These are phyloP conservation scores for Clonostachys rosea DNA, from an alignment of 2,329 filamentous ascomycete species.

Conservation along the genomic window DNA sequence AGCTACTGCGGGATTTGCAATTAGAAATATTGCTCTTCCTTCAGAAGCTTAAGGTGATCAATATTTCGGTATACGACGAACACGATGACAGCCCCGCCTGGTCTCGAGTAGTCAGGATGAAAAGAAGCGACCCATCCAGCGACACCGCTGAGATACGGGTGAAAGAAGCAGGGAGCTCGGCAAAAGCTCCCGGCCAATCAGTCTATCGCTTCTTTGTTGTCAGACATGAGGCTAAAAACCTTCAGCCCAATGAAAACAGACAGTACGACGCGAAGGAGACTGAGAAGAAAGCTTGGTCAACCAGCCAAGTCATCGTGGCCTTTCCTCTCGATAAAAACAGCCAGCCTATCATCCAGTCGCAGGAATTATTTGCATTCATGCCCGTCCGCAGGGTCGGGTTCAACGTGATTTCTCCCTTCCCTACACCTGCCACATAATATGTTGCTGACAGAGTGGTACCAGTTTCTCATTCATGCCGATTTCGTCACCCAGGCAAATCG, in stretches of 20 bases:
- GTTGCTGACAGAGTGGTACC: neutral
- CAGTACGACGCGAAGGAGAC: constrained; percentile 17
- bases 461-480: constrained; percentile 45
- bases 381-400: constrained; percentile 36
- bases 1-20: constrained; percentile 29
- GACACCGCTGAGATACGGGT: constrained; percentile 10
- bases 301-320: constrained; percentile 33
- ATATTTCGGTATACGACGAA: constrained; percentile 18
- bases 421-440: no score
- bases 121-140: neutral
- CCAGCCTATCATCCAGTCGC: constrained; percentile 26
- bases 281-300: constrained; percentile 4
- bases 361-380: constrained; percentile 39
- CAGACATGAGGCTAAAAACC: constrained; percentile 11
- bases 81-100: constrained; percentile 2
- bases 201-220: neutral
- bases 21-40: constrained; percentile 34
- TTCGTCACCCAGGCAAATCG: constrained; percentile 41
- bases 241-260: constrained; percentile 27
- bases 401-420: no score
- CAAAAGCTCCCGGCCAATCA: no score
- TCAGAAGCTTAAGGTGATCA: constrained; percentile 26
- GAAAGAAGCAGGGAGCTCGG: no score
- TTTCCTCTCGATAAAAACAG: constrained; percentile 31
- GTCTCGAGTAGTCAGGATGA: neutral